Evolutionary conservation across 495 filamentous ascomycete species (phyloP).

Genomic region (Glonium stellatum): DNA sequence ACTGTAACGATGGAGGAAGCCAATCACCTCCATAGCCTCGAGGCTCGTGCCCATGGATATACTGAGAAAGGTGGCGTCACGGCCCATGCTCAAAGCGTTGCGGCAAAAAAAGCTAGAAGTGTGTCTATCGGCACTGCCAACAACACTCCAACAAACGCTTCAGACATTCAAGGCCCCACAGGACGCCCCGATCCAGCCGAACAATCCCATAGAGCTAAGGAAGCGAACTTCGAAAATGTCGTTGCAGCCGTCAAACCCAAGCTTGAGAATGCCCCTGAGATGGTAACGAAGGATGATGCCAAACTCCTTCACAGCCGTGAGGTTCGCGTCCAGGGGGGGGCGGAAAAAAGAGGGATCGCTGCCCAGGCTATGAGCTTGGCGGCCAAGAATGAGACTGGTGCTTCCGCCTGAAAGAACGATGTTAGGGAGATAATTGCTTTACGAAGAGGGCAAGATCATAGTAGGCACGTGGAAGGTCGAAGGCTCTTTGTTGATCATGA

Average conservation of each 20-base stretch:
- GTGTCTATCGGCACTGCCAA: conserved; percentile 8
- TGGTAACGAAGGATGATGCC: conserved; percentile 20
- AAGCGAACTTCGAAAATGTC: conserved; percentile 9
- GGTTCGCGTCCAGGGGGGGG: conserved; percentile 8
- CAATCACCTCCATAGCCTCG: conserved; percentile 8
- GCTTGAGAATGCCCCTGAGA: conserved; percentile 11
- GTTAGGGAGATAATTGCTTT: neutral
- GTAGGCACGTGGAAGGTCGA: neutral
- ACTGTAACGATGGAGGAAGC: conserved; percentile 11
- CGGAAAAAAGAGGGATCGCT: conserved; percentile 11
- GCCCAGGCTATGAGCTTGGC: conserved; percentile 10
- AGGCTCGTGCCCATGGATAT: conserved; percentile 15
- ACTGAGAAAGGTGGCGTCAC: conserved; percentile 24
- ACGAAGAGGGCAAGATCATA: neutral
- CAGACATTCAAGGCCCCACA: neutral
- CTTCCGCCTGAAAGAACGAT: neutral
- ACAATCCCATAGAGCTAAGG: conserved; percentile 3
- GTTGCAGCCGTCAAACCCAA: conserved; percentile 11
- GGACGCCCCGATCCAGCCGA: neutral
- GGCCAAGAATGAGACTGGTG: conserved; percentile 14
- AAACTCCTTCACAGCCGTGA: conserved; percentile 15
- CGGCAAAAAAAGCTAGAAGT: conserved; percentile 10
- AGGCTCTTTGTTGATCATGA: too few relatives aligned
- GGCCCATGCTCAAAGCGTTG: conserved; percentile 15
- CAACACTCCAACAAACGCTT: neutral